These are phyloP conservation scores for Daedalea quercina DNA, from an alignment of 768 basidiomycete genomes.

Conservation along the genomic window DNA sequence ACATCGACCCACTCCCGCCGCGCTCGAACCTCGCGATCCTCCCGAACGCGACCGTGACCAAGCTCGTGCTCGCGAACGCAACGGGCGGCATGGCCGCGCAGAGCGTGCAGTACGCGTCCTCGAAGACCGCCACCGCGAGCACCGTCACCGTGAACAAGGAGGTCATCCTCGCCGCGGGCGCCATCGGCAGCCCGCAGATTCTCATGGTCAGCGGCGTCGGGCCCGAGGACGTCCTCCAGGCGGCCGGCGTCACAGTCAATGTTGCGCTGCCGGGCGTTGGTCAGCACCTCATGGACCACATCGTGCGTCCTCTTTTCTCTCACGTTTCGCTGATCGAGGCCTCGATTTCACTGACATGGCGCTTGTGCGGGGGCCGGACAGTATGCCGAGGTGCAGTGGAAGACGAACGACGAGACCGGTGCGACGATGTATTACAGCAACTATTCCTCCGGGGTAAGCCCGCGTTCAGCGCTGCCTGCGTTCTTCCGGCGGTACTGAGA, in stretches of 20 bases:
- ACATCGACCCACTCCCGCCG: conserved; percentile 59
- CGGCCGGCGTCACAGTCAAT: conserved; percentile 37
- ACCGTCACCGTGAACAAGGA: conserved; percentile 55
- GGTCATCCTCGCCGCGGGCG: conserved; percentile 45
- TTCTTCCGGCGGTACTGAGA: not conserved
- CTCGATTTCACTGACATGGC: not conserved
- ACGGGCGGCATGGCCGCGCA: conserved; percentile 32
- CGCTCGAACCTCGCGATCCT: conserved; percentile 60
- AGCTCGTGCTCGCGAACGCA: conserved; percentile 34
- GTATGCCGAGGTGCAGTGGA: conserved; percentile 32
- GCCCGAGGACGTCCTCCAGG: conserved; percentile 41
- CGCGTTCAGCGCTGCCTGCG: not conserved
- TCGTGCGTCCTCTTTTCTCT: conserved; percentile 20
- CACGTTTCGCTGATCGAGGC: not conserved
- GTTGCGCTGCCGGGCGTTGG: conserved; percentile 54
- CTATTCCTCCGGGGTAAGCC: conserved; percentile 15
- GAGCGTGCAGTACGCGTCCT: conserved; percentile 42
- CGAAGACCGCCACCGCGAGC: conserved; percentile 23
- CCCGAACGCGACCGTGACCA: conserved; percentile 51
- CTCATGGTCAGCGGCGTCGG: conserved; percentile 56
- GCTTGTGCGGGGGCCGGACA: conserved; percentile 5
- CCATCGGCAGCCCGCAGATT: conserved; percentile 47
- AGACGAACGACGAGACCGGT: conserved; percentile 32
- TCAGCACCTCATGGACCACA: conserved; percentile 51
- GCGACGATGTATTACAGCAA: conserved; percentile 26